A percentile compares a stretch with the other conserved stretches of the same genome.
phyloP scores from a whole-genome alignment of 176 grass and related monocot genomes.

The Typha latifolia region DNA sequence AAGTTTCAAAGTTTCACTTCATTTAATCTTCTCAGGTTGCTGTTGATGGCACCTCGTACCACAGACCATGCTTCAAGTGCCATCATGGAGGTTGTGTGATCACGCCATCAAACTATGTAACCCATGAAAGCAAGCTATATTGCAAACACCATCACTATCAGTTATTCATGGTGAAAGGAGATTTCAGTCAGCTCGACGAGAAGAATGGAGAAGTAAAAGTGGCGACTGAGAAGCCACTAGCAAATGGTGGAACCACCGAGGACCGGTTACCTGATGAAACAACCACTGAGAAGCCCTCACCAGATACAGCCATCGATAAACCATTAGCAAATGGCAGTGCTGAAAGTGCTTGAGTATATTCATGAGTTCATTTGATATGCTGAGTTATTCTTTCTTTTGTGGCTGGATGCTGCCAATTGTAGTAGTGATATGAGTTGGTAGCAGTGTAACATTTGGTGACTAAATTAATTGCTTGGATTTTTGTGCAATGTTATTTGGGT shows the following conservation, averaged over 20 bases:
- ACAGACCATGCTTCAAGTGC: slow-evolving; percentile 91
- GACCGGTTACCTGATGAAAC: slow-evolving; percentile 26
- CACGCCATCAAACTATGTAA: slow-evolving; percentile 60
- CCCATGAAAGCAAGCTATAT: slow-evolving; percentile 85
- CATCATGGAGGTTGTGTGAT: slow-evolving; percentile 80
- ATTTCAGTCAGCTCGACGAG: slow-evolving; percentile 74
- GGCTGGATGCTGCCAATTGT: background rate
- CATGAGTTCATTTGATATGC: background rate
- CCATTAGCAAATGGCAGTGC: slow-evolving; percentile 1
- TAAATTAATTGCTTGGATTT: slow-evolving; percentile 25
- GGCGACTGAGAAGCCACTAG: slow-evolving; percentile 19
- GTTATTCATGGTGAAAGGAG: slow-evolving; percentile 84
- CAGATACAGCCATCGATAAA: slow-evolving; percentile 15
- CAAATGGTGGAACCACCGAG: slow-evolving; percentile 15
- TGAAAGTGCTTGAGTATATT: slow-evolving; percentile 10
- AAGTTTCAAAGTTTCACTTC: slow-evolving; percentile 2
- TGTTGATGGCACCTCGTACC: slow-evolving; percentile 70
- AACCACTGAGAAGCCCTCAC: slow-evolving; percentile 18
- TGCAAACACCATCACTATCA: slow-evolving; percentile 93
- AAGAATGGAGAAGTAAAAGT: slow-evolving; percentile 33
- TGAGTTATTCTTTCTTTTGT: background rate
- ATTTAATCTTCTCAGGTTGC: slow-evolving; percentile 40
- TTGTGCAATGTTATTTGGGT: slow-evolving; percentile 33
- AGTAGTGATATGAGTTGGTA: background rate
- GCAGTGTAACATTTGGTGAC: slow-evolving; percentile 19